phyloP scores from a whole-genome alignment of 768 basidiomycete genomes.

The Butyriboletus loyo region DNA sequence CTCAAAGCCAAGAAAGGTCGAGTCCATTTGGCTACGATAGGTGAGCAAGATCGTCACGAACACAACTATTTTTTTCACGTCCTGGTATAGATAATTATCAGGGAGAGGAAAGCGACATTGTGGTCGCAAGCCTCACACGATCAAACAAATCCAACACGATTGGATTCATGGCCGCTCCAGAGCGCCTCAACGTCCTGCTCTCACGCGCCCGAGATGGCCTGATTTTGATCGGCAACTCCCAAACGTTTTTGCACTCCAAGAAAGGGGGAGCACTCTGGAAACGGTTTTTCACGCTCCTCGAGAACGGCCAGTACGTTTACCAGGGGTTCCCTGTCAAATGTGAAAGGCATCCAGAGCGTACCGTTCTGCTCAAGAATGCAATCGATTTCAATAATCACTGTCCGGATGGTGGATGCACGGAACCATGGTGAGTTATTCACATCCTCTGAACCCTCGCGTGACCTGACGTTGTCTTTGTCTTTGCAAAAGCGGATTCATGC shows the following conservation, averaged over 20 bases:
- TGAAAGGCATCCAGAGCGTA: constrained; percentile 46
- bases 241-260: constrained; percentile 46
- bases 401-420: constrained; percentile 62
- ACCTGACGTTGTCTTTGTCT: background rate
- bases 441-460: background rate
- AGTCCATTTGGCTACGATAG: constrained; percentile 65
- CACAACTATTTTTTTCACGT: background rate
- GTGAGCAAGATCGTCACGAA: constrained; percentile 30
- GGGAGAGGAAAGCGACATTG: constrained; percentile 70
- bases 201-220: constrained; percentile 64
- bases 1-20: constrained; percentile 35
- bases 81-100: constrained; percentile 64
- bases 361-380: constrained; percentile 36
- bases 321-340: constrained; percentile 53
- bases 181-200: constrained; percentile 67
- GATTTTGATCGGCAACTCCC: constrained; percentile 62
- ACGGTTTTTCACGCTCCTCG: constrained; percentile 9
- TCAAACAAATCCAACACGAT: constrained; percentile 57
- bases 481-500: constrained; percentile 10
- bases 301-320: constrained; percentile 7
- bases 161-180: constrained; percentile 68
- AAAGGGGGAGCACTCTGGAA: constrained; percentile 15
- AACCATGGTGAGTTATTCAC: constrained; percentile 48
- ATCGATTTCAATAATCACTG: constrained; percentile 50
- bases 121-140: constrained; percentile 56